phyloP scores from a whole-genome alignment of 345 rosid species.

The Limnanthes douglasii region DNA sequence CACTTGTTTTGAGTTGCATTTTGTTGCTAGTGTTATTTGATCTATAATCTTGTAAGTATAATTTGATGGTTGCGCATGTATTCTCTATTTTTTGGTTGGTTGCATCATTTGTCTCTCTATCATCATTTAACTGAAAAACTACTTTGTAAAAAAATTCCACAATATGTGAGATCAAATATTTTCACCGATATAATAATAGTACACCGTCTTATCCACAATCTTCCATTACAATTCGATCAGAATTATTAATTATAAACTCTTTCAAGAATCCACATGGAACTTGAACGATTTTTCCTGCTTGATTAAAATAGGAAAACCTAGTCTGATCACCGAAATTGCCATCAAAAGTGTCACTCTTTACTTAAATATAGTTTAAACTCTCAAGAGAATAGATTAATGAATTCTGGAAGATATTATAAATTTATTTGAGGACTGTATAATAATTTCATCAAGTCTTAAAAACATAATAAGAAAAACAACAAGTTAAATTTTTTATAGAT shows the following conservation, averaged over 20 bases:
- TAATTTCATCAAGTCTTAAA: constrained; percentile 30
- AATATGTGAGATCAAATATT: too few relatives aligned
- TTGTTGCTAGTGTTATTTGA: too few relatives aligned
- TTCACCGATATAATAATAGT: too few relatives aligned
- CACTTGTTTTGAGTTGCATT: too few relatives aligned
- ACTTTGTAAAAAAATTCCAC: too few relatives aligned
- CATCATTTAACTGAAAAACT: too few relatives aligned
- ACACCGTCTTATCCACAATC: constrained; percentile 54
- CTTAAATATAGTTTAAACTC: constrained; percentile 38
- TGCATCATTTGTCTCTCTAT: too few relatives aligned
- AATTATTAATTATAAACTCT: constrained; percentile 33
- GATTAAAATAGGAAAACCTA: constrained; percentile 49
- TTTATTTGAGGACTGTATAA: constrained; percentile 29
- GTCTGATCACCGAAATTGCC: constrained; percentile 37
- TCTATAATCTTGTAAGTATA: too few relatives aligned
- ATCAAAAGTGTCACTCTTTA: constrained; percentile 37
- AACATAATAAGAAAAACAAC: neutral
- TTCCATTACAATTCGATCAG: constrained; percentile 74
- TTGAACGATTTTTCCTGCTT: constrained; percentile 13
- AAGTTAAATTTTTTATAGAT: too few relatives aligned
- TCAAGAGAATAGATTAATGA: constrained; percentile 11
- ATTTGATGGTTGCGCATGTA: too few relatives aligned
- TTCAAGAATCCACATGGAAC: constrained; percentile 79
- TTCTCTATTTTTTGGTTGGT: too few relatives aligned
- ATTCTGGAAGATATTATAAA: constrained; percentile 24